Evolutionary conservation across 148 eudicot genomes (phyloP).

Genomic region (Tetragonia tetragonoides): DNA sequence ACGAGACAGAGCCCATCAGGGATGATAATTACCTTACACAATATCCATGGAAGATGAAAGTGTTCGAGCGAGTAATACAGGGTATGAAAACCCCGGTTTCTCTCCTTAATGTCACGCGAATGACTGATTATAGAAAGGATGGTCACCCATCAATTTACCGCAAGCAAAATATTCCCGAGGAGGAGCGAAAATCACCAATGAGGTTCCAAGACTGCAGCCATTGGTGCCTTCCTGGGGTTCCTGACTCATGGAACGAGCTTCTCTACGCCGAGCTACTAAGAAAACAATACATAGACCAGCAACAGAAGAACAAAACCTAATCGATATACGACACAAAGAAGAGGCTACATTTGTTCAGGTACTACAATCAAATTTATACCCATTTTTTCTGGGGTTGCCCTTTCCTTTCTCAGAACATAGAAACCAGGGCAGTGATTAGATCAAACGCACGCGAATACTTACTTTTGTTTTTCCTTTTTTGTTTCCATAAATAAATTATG

Average conservation of each 20-base stretch:
- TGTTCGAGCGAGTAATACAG: constrained; percentile 56
- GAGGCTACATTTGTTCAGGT: constrained; percentile 18
- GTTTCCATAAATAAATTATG: background rate
- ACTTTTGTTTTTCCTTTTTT: background rate
- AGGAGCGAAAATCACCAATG: constrained; percentile 54
- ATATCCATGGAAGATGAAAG: constrained; percentile 71
- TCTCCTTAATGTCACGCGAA: constrained; percentile 66
- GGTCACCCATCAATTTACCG: constrained; percentile 85
- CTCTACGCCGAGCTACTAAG: constrained; percentile 71
- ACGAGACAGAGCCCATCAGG: constrained; percentile 74
- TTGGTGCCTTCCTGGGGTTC: constrained; percentile 99
- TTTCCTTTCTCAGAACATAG: background rate
- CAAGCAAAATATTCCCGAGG: constrained; percentile 41
- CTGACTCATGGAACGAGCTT: constrained; percentile 93
- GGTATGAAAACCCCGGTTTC: constrained; percentile 70
- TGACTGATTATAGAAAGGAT: constrained; percentile 83
- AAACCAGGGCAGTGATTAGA: background rate
- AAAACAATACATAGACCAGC: constrained; percentile 40
- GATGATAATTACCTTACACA: constrained; percentile 52
- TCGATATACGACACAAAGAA: background rate
- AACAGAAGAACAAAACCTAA: constrained; percentile 26
- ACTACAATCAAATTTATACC: background rate
- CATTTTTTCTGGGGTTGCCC: background rate
- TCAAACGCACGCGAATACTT: background rate
- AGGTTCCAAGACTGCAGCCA: constrained; percentile 89